phyloP scores from a whole-genome alignment of 257 asterid species.

The Echites panduratus region DNA sequence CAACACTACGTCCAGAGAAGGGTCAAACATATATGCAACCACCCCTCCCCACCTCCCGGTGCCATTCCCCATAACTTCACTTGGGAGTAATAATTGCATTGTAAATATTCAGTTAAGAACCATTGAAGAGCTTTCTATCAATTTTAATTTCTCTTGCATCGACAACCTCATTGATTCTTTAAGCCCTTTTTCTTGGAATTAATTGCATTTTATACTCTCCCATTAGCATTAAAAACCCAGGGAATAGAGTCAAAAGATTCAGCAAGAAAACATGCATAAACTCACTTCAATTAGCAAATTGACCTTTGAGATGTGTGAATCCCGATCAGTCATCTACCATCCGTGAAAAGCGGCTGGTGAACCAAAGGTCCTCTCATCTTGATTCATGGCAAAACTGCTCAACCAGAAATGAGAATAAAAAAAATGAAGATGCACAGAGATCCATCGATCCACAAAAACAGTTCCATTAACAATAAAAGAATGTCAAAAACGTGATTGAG shows the following conservation, averaged over 20 bases:
- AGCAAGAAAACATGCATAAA: not conserved
- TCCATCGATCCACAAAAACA: slow-evolving; percentile 12
- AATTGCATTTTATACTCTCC: no score
- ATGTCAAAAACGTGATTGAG: not conserved
- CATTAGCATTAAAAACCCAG: no score
- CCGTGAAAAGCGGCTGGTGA: slow-evolving; percentile 11
- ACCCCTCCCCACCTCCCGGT: no score
- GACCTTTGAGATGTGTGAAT: slow-evolving; percentile 20
- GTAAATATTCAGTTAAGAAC: not conserved
- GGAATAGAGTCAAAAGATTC: not conserved
- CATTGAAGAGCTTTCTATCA: not conserved
- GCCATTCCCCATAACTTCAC: not conserved
- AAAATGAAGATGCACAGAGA: slow-evolving; percentile 9
- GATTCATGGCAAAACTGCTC: slow-evolving; percentile 29
- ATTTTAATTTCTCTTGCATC: not conserved
- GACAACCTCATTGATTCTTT: not conserved
- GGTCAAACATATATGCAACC: not conserved
- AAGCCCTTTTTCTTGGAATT: not conserved
- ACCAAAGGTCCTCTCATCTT: slow-evolving; percentile 29
- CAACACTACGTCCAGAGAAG: not conserved
- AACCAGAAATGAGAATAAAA: not conserved
- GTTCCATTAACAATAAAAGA: not conserved
- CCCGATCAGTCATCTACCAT: slow-evolving; percentile 30
- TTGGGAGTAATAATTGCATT: not conserved
- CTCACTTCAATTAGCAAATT: slow-evolving; percentile 36